Base-by-base conservation (phyloP, 768 basidiomycete species). In the Termitomyces bulborhizus region DNA sequence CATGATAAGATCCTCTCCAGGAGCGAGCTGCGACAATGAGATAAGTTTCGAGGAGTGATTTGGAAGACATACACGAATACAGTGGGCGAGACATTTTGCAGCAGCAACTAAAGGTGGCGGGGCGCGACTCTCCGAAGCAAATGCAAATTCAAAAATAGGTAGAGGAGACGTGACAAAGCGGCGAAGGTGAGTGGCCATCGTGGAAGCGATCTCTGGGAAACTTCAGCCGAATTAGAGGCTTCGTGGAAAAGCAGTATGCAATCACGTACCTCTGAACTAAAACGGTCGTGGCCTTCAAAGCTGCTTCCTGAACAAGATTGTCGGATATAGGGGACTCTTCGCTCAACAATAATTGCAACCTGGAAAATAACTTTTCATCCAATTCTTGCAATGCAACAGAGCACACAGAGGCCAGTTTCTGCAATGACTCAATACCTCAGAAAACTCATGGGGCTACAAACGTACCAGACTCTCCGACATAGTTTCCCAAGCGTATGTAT, bases 401-500 rank as follows among this genome's bases (percentile, higher is more conserved):
- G 63, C 92, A 93, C 32, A 93, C 74, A 3, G 90, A 84, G 3
- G 89, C 86, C 18, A 94, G 73, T 90, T 93, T 94, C 92, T 94
- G 61, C 0, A 16, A 39, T 24, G n/a, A 12, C 36, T 47, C 32
- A 49, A 47, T 15, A 36, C 40, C 18, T 47, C 26, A 3, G 29
- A 32, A 46, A 27, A 29, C n/a, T 34, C 46, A 44, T 16, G 13
- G 15, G 34, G 27, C 40, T 4, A 6, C 26, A 48, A 34, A 69
- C 82, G 46, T 61, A 91, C 92, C 77, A 94, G 68, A 60, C 88
- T 88, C 66, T 94, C 92, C 9, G 92, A 90, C 85, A 94, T 86
- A 0, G 92, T 93, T 65, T 94, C 92, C 86, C 87, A 93, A 50
- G 89, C 84, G 69, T 93, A 94, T n/a, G 88, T 90, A 66, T 94